These are phyloP conservation scores for Fusarium oxysporum DNA, from an alignment of 2,329 filamentous ascomycete species.

Conservation along the genomic window DNA sequence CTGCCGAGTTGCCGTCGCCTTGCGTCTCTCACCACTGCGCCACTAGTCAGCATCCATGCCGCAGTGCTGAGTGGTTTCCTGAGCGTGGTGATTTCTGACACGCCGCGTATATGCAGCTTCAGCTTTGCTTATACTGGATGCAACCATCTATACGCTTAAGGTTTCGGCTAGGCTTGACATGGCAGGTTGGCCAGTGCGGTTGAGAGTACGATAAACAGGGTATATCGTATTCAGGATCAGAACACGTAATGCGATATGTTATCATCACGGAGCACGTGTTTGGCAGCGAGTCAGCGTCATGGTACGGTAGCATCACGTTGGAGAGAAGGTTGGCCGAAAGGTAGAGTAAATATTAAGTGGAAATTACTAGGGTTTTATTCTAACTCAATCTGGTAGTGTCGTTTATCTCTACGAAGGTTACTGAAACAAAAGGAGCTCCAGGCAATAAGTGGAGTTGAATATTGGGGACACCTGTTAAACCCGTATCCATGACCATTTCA, in stretches of 20 bases:
- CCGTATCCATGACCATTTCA: not conserved
- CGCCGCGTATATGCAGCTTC: not conserved
- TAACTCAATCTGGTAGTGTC: not conserved
- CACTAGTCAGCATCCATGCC: not conserved
- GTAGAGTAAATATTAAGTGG: not conserved
- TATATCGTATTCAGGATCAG: not conserved
- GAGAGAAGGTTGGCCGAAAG: not conserved
- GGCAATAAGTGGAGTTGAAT: fast-evolving
- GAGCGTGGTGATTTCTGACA: not conserved
- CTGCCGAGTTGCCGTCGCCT: not conserved
- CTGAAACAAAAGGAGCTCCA: fast-evolving
- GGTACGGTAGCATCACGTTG: not conserved
- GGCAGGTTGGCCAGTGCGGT: not conserved
- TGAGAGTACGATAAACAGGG: not conserved
- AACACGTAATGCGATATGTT: not conserved
- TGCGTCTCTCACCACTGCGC: not conserved
- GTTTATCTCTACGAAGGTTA: fast-evolving
- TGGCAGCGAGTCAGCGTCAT: not conserved
- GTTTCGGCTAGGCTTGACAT: not conserved
- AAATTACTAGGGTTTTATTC: not conserved
- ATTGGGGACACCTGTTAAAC: not conserved
- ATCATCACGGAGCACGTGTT: not conserved
- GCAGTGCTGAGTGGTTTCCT: not conserved
- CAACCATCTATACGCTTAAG: not conserved
- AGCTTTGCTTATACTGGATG: not conserved